Evolutionary conservation across 2,329 filamentous ascomycete genomes (phyloP).

Genomic region (Aspergillus versicolor): DNA sequence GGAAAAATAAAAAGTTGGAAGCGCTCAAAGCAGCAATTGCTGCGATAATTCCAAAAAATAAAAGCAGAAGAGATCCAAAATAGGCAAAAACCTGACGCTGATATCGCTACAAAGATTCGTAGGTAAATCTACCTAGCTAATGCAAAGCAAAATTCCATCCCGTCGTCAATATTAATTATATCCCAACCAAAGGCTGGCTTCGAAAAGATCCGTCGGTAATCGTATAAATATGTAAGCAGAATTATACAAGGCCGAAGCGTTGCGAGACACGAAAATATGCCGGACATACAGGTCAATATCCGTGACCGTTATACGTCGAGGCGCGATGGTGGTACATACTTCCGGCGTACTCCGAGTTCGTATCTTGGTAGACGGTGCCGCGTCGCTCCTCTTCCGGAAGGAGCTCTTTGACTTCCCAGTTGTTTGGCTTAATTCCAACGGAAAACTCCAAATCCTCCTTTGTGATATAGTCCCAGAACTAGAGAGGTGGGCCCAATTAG

Average conservation of each 20-base stretch:
- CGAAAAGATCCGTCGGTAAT: not conserved
- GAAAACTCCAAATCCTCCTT: constrained; percentile 98
- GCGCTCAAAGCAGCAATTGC: not conserved
- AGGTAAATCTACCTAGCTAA: not conserved
- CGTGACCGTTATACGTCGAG: constrained; percentile 39
- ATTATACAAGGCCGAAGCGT: not conserved
- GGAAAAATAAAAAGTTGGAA: not conserved
- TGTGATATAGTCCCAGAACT: constrained; percentile 99
- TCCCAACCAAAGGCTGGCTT: not conserved
- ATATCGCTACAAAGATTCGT: not conserved
- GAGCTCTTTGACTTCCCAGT: constrained; percentile 96
- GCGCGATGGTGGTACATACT: constrained; percentile 45
- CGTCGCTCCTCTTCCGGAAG: constrained; percentile 78
- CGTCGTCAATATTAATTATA: not conserved
- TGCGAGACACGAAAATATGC: not conserved
- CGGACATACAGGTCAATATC: constrained; percentile 26
- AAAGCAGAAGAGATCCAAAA: not conserved
- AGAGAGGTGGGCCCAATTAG: constrained; percentile 7
- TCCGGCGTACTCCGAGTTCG: constrained; percentile 44
- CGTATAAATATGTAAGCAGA: not conserved
- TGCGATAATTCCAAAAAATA: not conserved
- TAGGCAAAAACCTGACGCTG: not conserved
- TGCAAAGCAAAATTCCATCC: not conserved
- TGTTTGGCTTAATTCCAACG: constrained; percentile 90
- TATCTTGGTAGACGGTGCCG: constrained; percentile 68